Conservation (phyloP, 108 stramenopile genomes). For the Cyclotella atomus region DNA sequence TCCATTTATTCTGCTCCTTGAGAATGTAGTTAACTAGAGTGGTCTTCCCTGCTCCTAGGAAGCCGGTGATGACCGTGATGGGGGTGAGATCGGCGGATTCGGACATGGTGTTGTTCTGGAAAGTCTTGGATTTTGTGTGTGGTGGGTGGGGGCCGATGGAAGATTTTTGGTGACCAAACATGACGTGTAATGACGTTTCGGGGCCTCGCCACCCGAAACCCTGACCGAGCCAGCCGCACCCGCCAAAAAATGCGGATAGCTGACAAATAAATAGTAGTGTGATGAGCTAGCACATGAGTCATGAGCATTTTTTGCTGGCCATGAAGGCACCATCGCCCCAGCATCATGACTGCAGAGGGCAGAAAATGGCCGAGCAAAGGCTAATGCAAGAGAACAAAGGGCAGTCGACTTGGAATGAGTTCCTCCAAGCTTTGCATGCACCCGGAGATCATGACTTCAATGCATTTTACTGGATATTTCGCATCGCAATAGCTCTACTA, state of each 20-base stretch:
- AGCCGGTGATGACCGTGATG: conserved; percentile 93
- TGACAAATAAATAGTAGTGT: no score
- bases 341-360: no score
- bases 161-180: background rate
- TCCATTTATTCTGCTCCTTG: conserved; percentile 95
- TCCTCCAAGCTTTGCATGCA: conserved; percentile 64
- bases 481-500: conserved; percentile 29
- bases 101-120: conserved; percentile 40
- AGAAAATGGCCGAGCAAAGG: no score
- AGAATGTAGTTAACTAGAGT: conserved; percentile 99
- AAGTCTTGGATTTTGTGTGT: background rate
- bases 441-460: conserved; percentile 60
- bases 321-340: no score
- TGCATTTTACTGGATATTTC: conserved; percentile 67
- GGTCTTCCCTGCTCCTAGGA: conserved; percentile 97
- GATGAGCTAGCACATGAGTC: no score
- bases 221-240: background rate
- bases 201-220: no score
- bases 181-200: no score
- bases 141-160: background rate
- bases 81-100: conserved; percentile 74
- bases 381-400: no score
- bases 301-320: no score
- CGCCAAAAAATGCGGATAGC: no score
- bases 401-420: conserved; percentile 59